A percentile compares a stretch with the other conserved stretches of the same genome.
Conservation (phyloP, 2,329 filamentous ascomycete genomes). For the Aspergillus clavatus region DNA sequence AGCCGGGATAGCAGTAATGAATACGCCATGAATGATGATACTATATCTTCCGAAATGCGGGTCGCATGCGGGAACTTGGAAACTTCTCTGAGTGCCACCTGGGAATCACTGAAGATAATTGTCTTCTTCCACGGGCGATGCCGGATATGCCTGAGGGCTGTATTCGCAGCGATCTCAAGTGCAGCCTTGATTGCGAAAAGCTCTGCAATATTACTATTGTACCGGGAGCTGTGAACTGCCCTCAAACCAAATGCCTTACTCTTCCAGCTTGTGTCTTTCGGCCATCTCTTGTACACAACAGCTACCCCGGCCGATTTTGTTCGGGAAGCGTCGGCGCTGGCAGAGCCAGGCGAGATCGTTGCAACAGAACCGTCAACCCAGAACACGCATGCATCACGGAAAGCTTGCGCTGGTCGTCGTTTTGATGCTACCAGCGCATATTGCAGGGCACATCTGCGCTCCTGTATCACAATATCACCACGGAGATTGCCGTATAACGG, state of each 20-base stretch:
- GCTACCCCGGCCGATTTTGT: neutral
- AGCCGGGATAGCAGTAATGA: neutral
- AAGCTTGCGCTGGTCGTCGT: neutral
- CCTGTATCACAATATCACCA: neutral
- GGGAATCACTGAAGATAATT: neutral
- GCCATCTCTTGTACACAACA: neutral
- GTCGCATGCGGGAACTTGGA: neutral
- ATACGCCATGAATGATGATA: neutral
- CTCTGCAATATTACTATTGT: neutral
- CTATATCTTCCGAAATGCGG: neutral
- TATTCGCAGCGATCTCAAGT: neutral
- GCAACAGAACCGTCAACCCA: neutral
- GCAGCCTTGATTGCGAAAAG: neutral
- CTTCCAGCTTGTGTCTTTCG: neutral
- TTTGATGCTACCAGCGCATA: neutral
- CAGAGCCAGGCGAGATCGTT: neutral
- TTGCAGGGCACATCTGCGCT: neutral
- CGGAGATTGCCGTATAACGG: neutral
- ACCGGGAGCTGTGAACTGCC: neutral
- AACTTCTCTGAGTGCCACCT: neutral
- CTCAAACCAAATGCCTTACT: neutral
- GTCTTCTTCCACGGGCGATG: neutral
- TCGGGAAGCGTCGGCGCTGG: neutral
- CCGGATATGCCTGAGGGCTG: neutral
- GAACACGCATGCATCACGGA: neutral